Base-by-base conservation (phyloP, 2,329 filamentous ascomycete genomes). In the Allantophomopsis cytisporea region DNA sequence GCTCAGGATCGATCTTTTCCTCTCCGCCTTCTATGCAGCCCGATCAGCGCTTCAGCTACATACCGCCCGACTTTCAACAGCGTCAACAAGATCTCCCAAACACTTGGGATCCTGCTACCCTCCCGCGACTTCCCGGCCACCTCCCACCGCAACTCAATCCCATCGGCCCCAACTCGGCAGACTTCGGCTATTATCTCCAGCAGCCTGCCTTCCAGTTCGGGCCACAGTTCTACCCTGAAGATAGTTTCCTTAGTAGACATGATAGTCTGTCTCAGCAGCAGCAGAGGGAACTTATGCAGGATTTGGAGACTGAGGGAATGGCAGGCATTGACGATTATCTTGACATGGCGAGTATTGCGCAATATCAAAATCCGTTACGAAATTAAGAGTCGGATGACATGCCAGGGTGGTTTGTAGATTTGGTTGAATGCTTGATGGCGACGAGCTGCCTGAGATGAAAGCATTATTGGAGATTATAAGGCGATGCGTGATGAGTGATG, bases 281-380 rank as follows among this genome's bases (percentile, higher is more conserved):
- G 58, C 85, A 91, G 59, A 62, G 80, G 45, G 83, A 94, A 62
- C 64, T 94, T 31, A 86, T 93, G 81, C 76, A 79, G 40, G 77
- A 78, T 37, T 68, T 94, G 28, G 83, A 91, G 57, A 82, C 65
- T 48, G 73, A 80, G 47, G 76, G 76, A 1, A 61, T 78, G 54
- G 64, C 62, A 18, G 75, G 79, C 38, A 78, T 80, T 48, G 69
- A 79, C 46, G 65, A 66, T 12, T 74, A 76, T 41, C 57, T 80
- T 48, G 74, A 60, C 43, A 41, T 51, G 23, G 23, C 23, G 23
- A 28, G 23, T 28, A 28, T 28, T 28, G 23, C 23, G 11, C 23
- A 28, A 8, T 28, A 28, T 28, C 23, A 28, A 3, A 28, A 28
- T 28, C 23, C 23, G 8, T 28, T 28, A 12, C 23, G 23, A 28